Percentiles rank a stretch among this genome's conserved stretches.
Evolutionary conservation across 2,329 filamentous ascomycete genomes (phyloP).

Genomic region (Ramularia collo-cygni): DNA sequence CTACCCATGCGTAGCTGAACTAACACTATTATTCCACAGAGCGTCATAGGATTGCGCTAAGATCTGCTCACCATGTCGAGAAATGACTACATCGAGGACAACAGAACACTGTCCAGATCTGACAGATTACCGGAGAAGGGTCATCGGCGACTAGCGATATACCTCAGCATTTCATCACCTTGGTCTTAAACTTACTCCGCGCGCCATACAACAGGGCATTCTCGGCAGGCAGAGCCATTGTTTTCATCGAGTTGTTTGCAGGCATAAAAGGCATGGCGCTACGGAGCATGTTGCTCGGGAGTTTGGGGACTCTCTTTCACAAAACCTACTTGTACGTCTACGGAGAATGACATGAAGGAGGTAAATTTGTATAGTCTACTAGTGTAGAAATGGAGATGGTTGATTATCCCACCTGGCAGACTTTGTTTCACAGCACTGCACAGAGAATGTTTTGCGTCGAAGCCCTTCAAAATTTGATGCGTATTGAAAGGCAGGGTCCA

Average conservation of each 20-base stretch:
- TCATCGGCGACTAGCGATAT: too few species aligned
- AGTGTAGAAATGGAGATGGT: not conserved
- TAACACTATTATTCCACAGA: constrained; percentile 14
- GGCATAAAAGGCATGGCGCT: not conserved
- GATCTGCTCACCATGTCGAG: not conserved
- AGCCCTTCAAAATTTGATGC: too few species aligned
- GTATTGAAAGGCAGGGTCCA: too few species aligned
- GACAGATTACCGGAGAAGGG: too few species aligned
- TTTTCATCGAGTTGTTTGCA: not conserved
- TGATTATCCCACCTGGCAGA: too few species aligned
- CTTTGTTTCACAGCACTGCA: too few species aligned
- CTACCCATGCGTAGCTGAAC: not conserved
- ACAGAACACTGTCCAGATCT: not conserved
- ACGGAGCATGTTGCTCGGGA: too few species aligned
- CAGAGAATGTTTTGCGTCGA: too few species aligned
- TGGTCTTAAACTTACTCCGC: not conserved
- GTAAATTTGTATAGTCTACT: not conserved
- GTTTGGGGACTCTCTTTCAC: not conserved
- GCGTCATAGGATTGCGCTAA: constrained; percentile 28
- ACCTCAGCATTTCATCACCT: not conserved
- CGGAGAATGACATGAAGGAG: not conserved
- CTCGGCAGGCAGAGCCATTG: too few species aligned
- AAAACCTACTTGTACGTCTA: not conserved
- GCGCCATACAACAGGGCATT: not conserved
- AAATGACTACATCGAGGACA: not conserved